These are phyloP conservation scores for Stropharia rugosoannulata DNA, from an alignment of 768 basidiomycete genomes.

Conservation along the genomic window DNA sequence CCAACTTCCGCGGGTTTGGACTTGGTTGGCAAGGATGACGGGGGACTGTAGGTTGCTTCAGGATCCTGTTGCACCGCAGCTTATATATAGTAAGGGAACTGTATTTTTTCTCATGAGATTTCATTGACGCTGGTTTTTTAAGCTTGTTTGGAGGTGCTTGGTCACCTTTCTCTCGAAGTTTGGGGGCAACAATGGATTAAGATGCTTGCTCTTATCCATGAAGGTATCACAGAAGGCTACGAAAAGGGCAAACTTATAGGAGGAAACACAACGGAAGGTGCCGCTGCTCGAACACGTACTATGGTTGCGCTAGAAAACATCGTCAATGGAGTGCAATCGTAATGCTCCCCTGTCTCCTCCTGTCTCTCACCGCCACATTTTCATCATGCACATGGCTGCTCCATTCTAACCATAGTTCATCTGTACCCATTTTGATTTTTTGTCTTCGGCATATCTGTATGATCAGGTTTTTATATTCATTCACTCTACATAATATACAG, in stretches of 20 bases:
- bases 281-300: slow-evolving; percentile 61
- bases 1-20: slow-evolving; percentile 67
- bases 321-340: slow-evolving; percentile 26
- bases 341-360: no score
- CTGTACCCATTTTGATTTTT: no score
- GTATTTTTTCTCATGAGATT: slow-evolving; percentile 1
- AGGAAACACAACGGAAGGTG: slow-evolving; percentile 58
- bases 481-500: no score
- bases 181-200: slow-evolving; percentile 86
- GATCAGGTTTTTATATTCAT: no score
- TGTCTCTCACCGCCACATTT: no score
- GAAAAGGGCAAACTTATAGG: slow-evolving; percentile 51
- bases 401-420: no score
- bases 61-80: slow-evolving; percentile 59
- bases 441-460: no score
- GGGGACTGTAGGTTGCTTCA: slow-evolving; percentile 49
- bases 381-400: no score
- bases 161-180: slow-evolving; percentile 52
- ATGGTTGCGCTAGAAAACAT: slow-evolving; percentile 68
- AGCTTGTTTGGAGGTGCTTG: slow-evolving; percentile 76
- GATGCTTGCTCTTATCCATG: slow-evolving; percentile 62
- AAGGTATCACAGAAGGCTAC: slow-evolving; percentile 58
- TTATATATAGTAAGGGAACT: slow-evolving; percentile 61
- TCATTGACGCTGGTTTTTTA: background rate
- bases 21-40: slow-evolving; percentile 67